Evolutionary conservation across 768 basidiomycete genomes (phyloP).

Genomic region (Myochromella boudieri): DNA sequence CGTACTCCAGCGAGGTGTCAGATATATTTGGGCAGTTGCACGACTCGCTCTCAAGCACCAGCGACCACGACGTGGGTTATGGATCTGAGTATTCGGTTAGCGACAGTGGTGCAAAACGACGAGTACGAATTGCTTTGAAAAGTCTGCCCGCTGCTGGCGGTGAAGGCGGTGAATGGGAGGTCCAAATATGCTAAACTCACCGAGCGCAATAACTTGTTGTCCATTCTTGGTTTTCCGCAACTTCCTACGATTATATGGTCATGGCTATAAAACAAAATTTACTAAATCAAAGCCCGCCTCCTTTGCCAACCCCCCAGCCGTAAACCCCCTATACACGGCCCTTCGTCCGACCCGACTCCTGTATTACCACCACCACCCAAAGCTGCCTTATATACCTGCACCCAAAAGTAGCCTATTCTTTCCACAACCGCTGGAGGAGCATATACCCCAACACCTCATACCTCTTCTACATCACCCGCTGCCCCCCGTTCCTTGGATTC

Average conservation of each 20-base stretch:
- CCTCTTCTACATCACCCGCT: not conserved
- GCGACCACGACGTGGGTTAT: constrained; percentile 34
- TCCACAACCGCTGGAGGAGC: constrained; percentile 11
- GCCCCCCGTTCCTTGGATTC: constrained; percentile 2
- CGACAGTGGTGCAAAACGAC: constrained; percentile 39
- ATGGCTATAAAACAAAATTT: too few relatives aligned
- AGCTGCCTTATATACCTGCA: constrained; percentile 20
- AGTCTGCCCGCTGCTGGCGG: constrained; percentile 59
- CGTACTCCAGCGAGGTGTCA: constrained; percentile 31
- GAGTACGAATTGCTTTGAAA: constrained; percentile 68
- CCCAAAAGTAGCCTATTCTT: constrained; percentile 22
- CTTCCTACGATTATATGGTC: constrained; percentile 12
- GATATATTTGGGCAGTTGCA: constrained; percentile 34
- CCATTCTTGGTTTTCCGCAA: constrained; percentile 4
- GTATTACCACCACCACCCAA: constrained; percentile 17
- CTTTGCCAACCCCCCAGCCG: constrained; percentile 1
- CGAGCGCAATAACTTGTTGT: not conserved
- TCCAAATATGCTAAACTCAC: constrained; percentile 57
- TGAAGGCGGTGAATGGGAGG: constrained; percentile 80
- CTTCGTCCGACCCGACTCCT: constrained; percentile 7
- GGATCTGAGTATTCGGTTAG: constrained; percentile 39
- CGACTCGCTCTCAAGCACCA: constrained; percentile 22
- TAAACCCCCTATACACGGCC: constrained; percentile 7
- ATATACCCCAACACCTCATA: constrained; percentile 10
- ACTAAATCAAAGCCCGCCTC: too few relatives aligned